A percentile compares a stretch with the other conserved stretches of the same genome.
phyloP scores from a whole-genome alignment of 768 basidiomycete species.

The Sarcodon aspratus region DNA sequence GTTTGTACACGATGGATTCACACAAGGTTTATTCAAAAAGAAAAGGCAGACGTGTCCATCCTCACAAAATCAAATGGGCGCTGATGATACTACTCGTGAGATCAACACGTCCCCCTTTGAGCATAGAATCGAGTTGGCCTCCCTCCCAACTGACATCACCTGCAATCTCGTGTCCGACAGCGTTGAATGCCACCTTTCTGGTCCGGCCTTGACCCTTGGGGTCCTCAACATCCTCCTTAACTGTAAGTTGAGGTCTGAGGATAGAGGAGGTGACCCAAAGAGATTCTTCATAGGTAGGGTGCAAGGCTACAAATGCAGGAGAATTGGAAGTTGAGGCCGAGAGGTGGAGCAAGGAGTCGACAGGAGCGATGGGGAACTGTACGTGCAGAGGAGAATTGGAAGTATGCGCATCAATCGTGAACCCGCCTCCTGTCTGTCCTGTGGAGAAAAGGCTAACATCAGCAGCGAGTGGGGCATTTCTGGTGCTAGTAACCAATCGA shows the following conservation, averaged over 20 bases:
- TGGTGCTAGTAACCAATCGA: slow-evolving; percentile 21
- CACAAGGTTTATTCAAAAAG: no score
- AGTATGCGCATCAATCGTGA: slow-evolving; percentile 19
- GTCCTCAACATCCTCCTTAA: slow-evolving; percentile 5
- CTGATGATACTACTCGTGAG: not conserved
- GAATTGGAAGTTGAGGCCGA: slow-evolving; percentile 22
- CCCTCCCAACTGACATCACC: not conserved
- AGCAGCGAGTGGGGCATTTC: slow-evolving; percentile 19
- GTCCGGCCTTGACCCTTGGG: slow-evolving; percentile 9
- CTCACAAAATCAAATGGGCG: not conserved
- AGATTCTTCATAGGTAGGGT: slow-evolving; percentile 26
- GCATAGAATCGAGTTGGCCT: not conserved
- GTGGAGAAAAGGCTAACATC: slow-evolving; percentile 10
- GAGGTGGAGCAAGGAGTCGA: slow-evolving; percentile 20
- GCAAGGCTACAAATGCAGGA: slow-evolving; percentile 20
- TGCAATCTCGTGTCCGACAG: not conserved
- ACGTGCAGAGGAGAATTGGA: slow-evolving; percentile 22
- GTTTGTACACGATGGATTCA: no score
- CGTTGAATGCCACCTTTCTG: not conserved
- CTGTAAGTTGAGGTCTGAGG: slow-evolving; percentile 1
- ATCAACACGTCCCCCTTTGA: not conserved
- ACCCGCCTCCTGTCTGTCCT: slow-evolving; percentile 15
- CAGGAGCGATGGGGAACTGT: slow-evolving; percentile 19
- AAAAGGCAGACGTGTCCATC: not conserved
- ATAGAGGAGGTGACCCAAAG: slow-evolving; percentile 16